phyloP scores from a whole-genome alignment of 1,284 basidiomycete species.

The Blastosporella zonata region DNA sequence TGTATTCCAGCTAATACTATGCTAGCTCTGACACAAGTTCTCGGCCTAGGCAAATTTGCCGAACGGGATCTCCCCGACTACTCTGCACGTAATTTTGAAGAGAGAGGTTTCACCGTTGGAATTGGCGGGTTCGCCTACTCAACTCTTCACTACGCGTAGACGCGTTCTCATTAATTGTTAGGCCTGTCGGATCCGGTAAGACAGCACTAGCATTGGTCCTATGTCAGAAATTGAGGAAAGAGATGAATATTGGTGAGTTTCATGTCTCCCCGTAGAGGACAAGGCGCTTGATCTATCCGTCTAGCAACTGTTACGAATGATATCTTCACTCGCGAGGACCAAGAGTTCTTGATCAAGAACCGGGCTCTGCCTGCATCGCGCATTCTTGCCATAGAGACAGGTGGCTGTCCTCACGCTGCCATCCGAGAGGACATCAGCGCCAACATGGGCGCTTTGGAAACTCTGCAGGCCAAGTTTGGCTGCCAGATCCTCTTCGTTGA shows the following conservation, averaged over 20 bases:
- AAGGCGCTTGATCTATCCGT: slow-evolving; percentile 5
- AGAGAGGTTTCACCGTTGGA: slow-evolving; percentile 94
- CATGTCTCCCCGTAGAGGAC: slow-evolving; percentile 4
- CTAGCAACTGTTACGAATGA: slow-evolving; percentile 93
- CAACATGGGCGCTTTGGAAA: slow-evolving; percentile 93
- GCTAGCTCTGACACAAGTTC: slow-evolving; percentile 3
- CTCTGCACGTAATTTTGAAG: slow-evolving; percentile 79
- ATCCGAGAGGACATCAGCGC: slow-evolving; percentile 98
- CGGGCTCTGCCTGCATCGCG: slow-evolving; percentile 82
- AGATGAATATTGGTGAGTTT: slow-evolving; percentile 82
- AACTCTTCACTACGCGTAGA: background rate
- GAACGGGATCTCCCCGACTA: slow-evolving; percentile 94
- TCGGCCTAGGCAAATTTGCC: slow-evolving; percentile 77
- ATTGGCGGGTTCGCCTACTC: slow-evolving; percentile 80
- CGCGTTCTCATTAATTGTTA: slow-evolving; percentile 29
- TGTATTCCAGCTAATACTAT: background rate
- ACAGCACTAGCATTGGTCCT: slow-evolving; percentile 92
- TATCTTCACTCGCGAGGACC: slow-evolving; percentile 96
- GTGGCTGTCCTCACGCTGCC: slow-evolving; percentile 93
- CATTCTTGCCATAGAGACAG: slow-evolving; percentile 96
- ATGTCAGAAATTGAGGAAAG: slow-evolving; percentile 80
- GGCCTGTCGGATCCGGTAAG: slow-evolving; percentile 96
- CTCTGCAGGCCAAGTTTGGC: slow-evolving; percentile 86
- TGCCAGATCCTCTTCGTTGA: slow-evolving; percentile 91
- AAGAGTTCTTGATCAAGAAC: slow-evolving; percentile 95